Base-by-base conservation (phyloP, 257 asterid genomes). In the Gardenia jasminoides region DNA sequence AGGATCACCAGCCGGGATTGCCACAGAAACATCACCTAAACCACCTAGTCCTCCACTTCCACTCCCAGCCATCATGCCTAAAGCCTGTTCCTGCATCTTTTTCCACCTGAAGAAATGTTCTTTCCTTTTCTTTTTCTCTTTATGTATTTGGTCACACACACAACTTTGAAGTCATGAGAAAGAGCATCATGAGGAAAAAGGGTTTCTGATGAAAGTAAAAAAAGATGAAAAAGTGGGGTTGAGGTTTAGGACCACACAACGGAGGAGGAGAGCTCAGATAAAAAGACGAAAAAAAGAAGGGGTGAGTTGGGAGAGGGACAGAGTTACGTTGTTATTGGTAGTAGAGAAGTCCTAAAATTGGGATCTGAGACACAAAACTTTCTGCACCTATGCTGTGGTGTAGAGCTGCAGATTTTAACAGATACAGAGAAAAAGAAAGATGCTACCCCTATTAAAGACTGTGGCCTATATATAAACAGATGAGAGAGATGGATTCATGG, bases 351-450 rank as follows among this genome's bases (percentile, higher is more conserved):
- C 41, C 75, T 78, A 68, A 81, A 84, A 84, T 90, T 82, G 93
- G 97, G 93, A 90, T 91, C 87, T 88, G 89, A 80, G 90, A 83
- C 88, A 81, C 85, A 84, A 47, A 79, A 90, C 93, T 90, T 91
- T 91, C 90, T 90, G 90, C 47, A 84, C 85, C 90, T 75, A 79
- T 82, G 69, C 82, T 79, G 86, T 80, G 81, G 72, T 79, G 86
- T 80, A 82, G 72, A 75, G 84, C 71, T 81, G 83, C 86, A 86
- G 85, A 85, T 78, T 78, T 81, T 83, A 77, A 85, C 89, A 86
- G 74, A 80, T 20, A 74, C 67, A 78, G 81, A 84, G 84, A 82
- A 64, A 86, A 81, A 76, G 67, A 70, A 77, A 81, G 85, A 78
- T 52, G 69, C 69, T 77, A 82, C 44, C 16, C 36, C 28, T 62